Conservation (phyloP, 495 filamentous ascomycete species). For the Xylaria intraflava region DNA sequence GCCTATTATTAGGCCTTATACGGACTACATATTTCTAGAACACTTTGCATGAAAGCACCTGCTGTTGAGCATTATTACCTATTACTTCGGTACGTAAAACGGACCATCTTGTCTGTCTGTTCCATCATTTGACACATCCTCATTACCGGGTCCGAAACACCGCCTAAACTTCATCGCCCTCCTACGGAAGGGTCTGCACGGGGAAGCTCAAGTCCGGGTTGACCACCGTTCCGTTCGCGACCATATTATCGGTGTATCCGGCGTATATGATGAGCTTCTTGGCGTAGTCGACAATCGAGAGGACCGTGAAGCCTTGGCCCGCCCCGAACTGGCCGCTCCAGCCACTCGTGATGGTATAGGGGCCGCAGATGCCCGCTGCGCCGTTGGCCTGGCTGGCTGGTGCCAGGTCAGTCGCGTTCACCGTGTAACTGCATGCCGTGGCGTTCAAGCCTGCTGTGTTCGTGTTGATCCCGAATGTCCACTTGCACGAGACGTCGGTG, state of each 20-base stretch:
- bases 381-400: constrained; percentile 37
- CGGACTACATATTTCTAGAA: too few species aligned
- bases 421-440: constrained; percentile 32
- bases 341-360: constrained; percentile 44
- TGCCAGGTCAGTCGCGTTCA: constrained; percentile 22
- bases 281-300: constrained; percentile 40
- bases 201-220: constrained; percentile 50
- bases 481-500: constrained; percentile 39
- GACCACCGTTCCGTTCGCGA: constrained; percentile 40
- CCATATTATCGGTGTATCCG: constrained; percentile 32
- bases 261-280: constrained; percentile 42
- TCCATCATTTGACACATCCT: too few species aligned
- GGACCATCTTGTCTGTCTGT: too few species aligned
- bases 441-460: constrained; percentile 21
- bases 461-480: constrained; percentile 42
- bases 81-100: too few species aligned
- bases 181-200: constrained; percentile 31
- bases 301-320: constrained; percentile 48
- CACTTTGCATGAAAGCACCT: too few species aligned
- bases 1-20: too few species aligned
- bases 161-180: too few species aligned
- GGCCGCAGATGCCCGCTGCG: constrained; percentile 37
- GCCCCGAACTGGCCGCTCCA: constrained; percentile 53
- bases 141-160: too few species aligned
- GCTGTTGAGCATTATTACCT: too few species aligned